Evolutionary conservation across 345 rosid genomes (phyloP), one percentile per base, ranked within the genome.

Genomic region (Pugionium dolabratum): DNA sequence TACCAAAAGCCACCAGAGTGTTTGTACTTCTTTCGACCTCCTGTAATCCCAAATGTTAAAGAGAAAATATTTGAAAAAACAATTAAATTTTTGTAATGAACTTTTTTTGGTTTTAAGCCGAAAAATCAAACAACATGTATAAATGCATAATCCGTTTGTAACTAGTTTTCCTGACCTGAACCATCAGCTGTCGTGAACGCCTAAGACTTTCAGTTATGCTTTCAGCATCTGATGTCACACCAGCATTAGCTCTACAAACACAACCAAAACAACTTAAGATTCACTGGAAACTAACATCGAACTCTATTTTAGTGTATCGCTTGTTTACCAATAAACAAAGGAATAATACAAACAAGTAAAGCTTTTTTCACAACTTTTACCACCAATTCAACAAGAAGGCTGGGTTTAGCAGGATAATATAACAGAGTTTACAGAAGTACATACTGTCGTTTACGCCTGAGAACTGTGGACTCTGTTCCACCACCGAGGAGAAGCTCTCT

Each of bases 201-300:
- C 96, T 87, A 61, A 94, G 97, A 77, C 99, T 94, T 48, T 94
- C 99, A 3, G 97, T 94, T 74, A 94, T 88, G 81, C 92, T 88
- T 78, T 90, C 99, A 54, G 99, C 92, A 65, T 95, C 97, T 46
- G 95, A 90, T 60, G 91, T 86, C 88, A 94, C 83, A 54, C 99
- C 99, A 67, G 87, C 95, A 75, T 90, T 90, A 36, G 97, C 88
- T 84, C 99, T 94, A 64, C 7, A 60, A 59, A 48, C 56, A 48
- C 71, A 73, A 10, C 40, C 52, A 53, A 31, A 27, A 35, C 18
- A 18, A 33, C 53, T 8, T 56, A 7, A 42, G 60, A 56, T 6
- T 49, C 10, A 34, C 28, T 4, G 3, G 37, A 43, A 46, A 39
- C 59, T 31, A 9, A 62, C 32, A 54, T 11, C 5, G 51, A 71